phyloP scores from a whole-genome alignment of 2,329 filamentous ascomycete species.

The Aspergillus ochraceoroseus region DNA sequence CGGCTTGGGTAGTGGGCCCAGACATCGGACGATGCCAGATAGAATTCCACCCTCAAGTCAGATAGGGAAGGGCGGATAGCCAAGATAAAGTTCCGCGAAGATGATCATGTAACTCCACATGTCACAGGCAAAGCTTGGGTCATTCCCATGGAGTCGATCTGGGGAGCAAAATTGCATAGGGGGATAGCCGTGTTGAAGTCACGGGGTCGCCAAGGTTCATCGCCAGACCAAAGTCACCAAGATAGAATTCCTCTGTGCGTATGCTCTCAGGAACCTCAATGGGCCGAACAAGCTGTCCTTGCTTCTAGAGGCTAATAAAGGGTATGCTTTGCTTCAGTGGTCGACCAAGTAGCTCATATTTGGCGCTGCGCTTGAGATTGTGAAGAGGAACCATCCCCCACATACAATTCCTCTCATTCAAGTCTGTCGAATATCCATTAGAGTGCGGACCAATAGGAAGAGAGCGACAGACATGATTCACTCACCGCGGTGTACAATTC shows the following conservation, averaged over 20 bases:
- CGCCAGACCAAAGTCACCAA: slow-evolving; percentile 28
- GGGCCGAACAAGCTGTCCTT: slow-evolving; percentile 25
- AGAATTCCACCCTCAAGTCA: slow-evolving; percentile 20
- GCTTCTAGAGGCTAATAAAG: slow-evolving; percentile 22
- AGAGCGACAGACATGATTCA: neutral
- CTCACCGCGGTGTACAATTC: slow-evolving; percentile 29
- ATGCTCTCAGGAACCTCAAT: slow-evolving; percentile 21
- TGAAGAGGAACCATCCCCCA: slow-evolving; percentile 26
- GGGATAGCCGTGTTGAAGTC: slow-evolving; percentile 3
- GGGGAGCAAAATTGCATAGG: slow-evolving; percentile 24
- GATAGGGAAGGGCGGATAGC: slow-evolving; percentile 18
- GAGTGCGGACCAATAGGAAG: slow-evolving; percentile 5
- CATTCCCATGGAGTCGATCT: slow-evolving; percentile 25
- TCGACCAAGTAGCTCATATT: slow-evolving; percentile 26
- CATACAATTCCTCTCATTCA: slow-evolving; percentile 29
- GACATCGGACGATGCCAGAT: slow-evolving; percentile 16
- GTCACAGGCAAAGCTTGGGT: slow-evolving; percentile 26
- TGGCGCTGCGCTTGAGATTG: slow-evolving; percentile 22
- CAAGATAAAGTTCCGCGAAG: slow-evolving; percentile 27
- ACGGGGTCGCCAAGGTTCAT: slow-evolving; percentile 21
- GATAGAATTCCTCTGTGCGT: slow-evolving; percentile 27
- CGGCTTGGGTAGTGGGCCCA: slow-evolving; percentile 27
- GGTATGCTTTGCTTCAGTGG: slow-evolving; percentile 27
- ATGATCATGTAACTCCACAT: slow-evolving; percentile 34
- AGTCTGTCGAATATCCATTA: slow-evolving; percentile 20